These are phyloP conservation scores for Penicillium ochrochloron DNA, from an alignment of 495 filamentous ascomycete genomes.

Conservation along the genomic window DNA sequence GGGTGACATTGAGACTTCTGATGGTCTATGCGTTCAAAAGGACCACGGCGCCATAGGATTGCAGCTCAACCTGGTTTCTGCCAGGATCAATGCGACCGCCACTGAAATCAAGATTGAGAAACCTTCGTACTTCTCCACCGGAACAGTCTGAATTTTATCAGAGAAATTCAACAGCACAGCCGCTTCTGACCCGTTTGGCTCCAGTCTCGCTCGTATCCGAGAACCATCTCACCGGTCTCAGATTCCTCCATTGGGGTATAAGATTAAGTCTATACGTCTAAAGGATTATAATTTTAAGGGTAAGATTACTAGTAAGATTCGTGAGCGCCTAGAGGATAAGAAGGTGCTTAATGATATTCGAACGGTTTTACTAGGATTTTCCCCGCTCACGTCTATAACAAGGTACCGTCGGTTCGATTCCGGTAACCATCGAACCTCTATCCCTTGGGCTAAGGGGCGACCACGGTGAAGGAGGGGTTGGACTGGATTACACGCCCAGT, in stretches of 20 bases:
- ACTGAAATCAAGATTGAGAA: constrained; percentile 9
- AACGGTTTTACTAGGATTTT: no score
- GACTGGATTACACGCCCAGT: no score
- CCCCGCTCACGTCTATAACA: no score
- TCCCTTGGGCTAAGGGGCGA: no score
- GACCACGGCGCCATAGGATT: constrained; percentile 12
- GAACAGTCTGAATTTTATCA: constrained; percentile 16
- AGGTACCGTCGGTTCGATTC: no score
- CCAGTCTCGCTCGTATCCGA: constrained; percentile 18
- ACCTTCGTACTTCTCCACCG: constrained; percentile 2
- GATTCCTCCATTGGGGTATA: constrained; percentile 15
- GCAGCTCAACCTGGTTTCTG: constrained; percentile 9
- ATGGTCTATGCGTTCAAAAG: constrained; percentile 4
- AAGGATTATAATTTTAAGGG: no score
- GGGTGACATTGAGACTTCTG: background rate
- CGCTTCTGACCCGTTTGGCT: constrained; percentile 8
- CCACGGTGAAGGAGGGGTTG: no score
- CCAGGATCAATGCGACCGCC: background rate
- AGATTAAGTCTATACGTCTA: no score
- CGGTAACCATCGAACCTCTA: no score
- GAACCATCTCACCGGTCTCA: constrained; percentile 21
- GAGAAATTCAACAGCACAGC: constrained; percentile 24
- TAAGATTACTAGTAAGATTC: no score
- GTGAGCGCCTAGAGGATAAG: no score
- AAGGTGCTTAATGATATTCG: no score